These are phyloP conservation scores for Mycena filopes DNA, from an alignment of 768 basidiomycete genomes.

Conservation along the genomic window DNA sequence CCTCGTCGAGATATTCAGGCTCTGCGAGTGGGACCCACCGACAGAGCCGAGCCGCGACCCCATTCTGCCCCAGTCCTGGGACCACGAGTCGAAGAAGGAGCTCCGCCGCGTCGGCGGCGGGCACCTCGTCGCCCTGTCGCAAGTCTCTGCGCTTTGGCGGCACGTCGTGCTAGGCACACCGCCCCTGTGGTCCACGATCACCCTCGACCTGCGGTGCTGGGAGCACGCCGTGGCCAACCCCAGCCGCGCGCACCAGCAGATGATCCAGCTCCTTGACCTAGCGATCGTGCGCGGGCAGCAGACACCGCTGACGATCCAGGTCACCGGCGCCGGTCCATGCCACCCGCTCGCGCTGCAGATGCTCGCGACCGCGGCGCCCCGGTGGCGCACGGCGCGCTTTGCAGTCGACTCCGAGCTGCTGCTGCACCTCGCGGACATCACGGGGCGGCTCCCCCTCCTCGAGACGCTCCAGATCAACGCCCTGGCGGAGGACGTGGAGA, in stretches of 20 bases:
- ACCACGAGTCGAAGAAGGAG: background rate
- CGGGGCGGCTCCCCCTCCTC: constrained; percentile 8
- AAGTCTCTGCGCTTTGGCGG: constrained; percentile 15
- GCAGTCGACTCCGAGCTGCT: constrained; percentile 1
- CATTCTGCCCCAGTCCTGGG: background rate
- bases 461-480: background rate
- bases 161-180: background rate
- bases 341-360: background rate
- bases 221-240: background rate
- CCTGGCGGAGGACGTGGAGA: background rate
- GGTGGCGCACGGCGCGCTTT: constrained; percentile 7
- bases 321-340: background rate
- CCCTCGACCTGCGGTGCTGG: constrained; percentile 23
- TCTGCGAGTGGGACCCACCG: background rate
- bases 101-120: constrained; percentile 11
- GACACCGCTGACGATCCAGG: constrained; percentile 1
- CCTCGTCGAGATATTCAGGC: constrained; percentile 3
- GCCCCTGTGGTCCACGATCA: constrained; percentile 7
- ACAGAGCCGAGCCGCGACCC: background rate
- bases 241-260: background rate
- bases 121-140: background rate
- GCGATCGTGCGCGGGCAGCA: constrained; percentile 1
- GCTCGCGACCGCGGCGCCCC: background rate
- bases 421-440: background rate
- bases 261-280: background rate